A percentile compares a stretch with the other conserved stretches of the same genome.
These are phyloP conservation scores for Coffea humblotiana DNA, from an alignment of 305 asterid genomes.

Conservation along the genomic window DNA sequence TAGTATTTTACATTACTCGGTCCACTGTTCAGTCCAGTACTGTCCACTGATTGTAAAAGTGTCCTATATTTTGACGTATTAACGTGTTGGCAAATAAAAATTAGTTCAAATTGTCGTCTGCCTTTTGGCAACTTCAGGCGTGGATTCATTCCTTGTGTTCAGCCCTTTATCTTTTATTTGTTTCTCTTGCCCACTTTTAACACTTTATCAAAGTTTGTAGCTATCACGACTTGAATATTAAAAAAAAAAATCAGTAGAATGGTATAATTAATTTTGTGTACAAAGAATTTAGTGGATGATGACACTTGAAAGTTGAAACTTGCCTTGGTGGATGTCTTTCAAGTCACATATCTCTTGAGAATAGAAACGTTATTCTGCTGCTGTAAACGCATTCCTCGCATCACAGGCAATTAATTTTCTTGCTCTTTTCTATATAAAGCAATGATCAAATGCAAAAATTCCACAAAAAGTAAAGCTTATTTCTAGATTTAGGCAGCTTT, in stretches of 20 bases:
- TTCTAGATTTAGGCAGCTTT: not conserved
- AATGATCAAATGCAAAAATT: not conserved
- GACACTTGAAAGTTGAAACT: no score
- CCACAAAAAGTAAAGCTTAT: not conserved
- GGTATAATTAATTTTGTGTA: not conserved
- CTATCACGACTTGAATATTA: not conserved
- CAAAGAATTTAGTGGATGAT: not conserved
- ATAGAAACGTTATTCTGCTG: not conserved
- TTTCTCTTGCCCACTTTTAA: not conserved
- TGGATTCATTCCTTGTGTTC: not conserved
- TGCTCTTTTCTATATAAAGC: not conserved
- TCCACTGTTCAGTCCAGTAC: not conserved
- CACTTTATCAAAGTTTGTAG: not conserved
- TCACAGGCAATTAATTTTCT: not conserved
- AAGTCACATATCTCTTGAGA: not conserved
- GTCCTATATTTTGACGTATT: not conserved
- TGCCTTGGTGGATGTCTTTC: no score
- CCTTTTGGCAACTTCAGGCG: not conserved
- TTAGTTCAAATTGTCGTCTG: not conserved
- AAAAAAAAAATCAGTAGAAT: not conserved
- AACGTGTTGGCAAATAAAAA: not conserved
- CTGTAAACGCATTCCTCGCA: not conserved
- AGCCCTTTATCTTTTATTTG: not conserved
- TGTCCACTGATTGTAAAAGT: no score
- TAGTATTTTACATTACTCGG: not conserved